A percentile compares a stretch with the other conserved stretches of the same genome.
These are phyloP conservation scores for Moesziomyces sp. DNA, from an alignment of 1,284 basidiomycete species.

Conservation along the genomic window DNA sequence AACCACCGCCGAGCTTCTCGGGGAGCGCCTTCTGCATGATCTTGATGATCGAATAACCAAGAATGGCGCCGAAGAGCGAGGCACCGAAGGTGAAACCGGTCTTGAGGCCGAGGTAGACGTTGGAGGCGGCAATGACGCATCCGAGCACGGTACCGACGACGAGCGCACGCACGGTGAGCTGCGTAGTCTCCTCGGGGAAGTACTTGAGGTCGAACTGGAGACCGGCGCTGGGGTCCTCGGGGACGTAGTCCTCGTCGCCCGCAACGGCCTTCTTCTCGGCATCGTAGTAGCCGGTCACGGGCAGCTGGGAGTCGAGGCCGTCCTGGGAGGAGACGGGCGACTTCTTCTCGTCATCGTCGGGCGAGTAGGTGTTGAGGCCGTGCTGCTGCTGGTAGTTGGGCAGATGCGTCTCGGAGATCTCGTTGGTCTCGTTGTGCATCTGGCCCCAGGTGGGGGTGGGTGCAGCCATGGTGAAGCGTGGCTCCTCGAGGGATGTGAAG, in stretches of 20 bases:
- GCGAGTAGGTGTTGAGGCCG: conserved; percentile 21
- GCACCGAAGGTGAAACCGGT: conserved; percentile 75
- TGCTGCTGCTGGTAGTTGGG: conserved; percentile 41
- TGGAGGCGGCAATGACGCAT: conserved; percentile 74
- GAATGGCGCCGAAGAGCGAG: conserved; percentile 75
- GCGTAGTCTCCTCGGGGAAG: conserved; percentile 44
- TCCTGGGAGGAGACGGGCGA: conserved; percentile 40
- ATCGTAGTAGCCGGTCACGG: conserved; percentile 45
- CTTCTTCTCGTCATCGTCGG: conserved; percentile 44
- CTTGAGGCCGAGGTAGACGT: conserved; percentile 78
- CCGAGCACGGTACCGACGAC: conserved; percentile 76
- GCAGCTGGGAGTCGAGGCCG: conserved; percentile 23
- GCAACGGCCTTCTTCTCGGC: conserved; percentile 40
- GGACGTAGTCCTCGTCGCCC: conserved; percentile 35
- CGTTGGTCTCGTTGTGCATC: conserved; percentile 48
- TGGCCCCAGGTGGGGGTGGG: conserved; percentile 44
- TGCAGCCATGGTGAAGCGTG: conserved; percentile 26
- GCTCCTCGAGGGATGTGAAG: conserved; percentile 2
- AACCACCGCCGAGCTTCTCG: conserved; percentile 72
- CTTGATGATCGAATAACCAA: conserved; percentile 77
- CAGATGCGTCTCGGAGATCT: conserved; percentile 39
- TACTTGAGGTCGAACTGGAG: conserved; percentile 47
- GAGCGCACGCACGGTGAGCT: conserved; percentile 70
- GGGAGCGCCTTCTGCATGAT: conserved; percentile 72
- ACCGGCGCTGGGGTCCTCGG: conserved; percentile 42